These are phyloP conservation scores for Pyrenula aspistea DNA, from an alignment of 495 filamentous ascomycete species.

Conservation along the genomic window DNA sequence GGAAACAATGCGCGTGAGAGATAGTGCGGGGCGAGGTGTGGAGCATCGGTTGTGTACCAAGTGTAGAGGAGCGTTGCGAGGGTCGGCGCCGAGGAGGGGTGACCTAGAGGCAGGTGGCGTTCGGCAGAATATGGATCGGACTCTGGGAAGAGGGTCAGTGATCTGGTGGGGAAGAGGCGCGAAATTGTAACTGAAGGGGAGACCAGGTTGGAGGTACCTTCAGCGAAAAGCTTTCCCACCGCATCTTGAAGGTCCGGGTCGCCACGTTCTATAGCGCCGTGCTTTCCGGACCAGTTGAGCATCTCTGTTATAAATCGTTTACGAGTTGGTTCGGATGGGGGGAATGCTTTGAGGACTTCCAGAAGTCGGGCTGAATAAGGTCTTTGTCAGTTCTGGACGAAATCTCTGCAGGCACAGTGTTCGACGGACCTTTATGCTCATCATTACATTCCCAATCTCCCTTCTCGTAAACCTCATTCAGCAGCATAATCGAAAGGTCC, in stretches of 20 bases:
- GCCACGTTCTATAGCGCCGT: conserved; percentile 78
- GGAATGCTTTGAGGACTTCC: conserved; percentile 63
- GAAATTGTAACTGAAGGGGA: neutral
- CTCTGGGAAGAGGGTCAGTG: conserved; percentile 32
- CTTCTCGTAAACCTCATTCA: conserved; percentile 82
- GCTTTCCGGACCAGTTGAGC: conserved; percentile 76
- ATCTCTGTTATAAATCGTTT: conserved; percentile 87
- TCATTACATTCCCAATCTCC: conserved; percentile 62
- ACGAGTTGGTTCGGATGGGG: conserved; percentile 70
- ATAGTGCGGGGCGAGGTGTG: conserved; percentile 82
- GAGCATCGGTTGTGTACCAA: conserved; percentile 84
- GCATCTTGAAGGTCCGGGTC: conserved; percentile 96
- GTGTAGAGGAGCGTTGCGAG: conserved; percentile 75
- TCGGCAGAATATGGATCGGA: conserved; percentile 88
- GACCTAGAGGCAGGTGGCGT: conserved; percentile 78
- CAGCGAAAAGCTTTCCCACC: conserved; percentile 73
- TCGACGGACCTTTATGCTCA: conserved; percentile 34
- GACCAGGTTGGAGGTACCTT: conserved; percentile 38
- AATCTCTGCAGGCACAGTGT: no score
- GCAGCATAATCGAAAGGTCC: conserved; percentile 71
- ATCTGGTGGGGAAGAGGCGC: conserved; percentile 7
- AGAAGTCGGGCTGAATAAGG: conserved; percentile 39
- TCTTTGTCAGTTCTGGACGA: no score
- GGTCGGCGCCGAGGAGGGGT: conserved; percentile 72
- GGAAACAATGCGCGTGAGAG: conserved; percentile 82